phyloP scores from a whole-genome alignment of 495 filamentous ascomycete species.

The Neurospora tetraspora region DNA sequence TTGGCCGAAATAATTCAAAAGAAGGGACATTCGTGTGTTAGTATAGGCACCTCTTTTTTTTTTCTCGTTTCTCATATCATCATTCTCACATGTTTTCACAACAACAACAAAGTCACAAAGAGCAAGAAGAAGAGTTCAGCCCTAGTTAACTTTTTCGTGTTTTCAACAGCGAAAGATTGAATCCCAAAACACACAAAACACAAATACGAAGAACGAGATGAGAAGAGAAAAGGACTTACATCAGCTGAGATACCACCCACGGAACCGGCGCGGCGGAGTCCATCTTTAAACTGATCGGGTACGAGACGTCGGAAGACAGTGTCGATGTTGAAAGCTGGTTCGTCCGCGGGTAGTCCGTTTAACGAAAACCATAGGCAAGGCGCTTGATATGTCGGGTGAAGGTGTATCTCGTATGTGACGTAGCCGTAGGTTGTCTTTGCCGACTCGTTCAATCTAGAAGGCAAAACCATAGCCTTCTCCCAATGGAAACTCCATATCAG shows the following conservation, averaged over 20 bases:
- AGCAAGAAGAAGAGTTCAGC: conserved; percentile 17
- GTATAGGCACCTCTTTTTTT: conserved; percentile 26
- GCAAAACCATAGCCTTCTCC: conserved; percentile 18
- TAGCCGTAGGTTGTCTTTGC: conserved; percentile 23
- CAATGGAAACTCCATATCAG: no score
- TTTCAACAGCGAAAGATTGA: background rate
- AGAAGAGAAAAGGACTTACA: conserved; percentile 38
- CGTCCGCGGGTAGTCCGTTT: conserved; percentile 32
- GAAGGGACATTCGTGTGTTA: conserved; percentile 20
- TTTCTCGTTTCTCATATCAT: conserved; percentile 10
- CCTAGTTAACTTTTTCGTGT: conserved; percentile 35
- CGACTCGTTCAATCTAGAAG: background rate
- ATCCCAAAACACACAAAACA: background rate
- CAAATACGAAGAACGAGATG: conserved; percentile 18
- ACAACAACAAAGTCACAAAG: background rate
- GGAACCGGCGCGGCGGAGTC: conserved; percentile 48
- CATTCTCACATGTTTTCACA: background rate
- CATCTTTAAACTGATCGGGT: conserved; percentile 48
- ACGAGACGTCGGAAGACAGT: conserved; percentile 60
- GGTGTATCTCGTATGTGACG: conserved; percentile 51
- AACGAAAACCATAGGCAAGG: conserved; percentile 51
- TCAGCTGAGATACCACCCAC: conserved; percentile 70
- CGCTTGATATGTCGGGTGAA: conserved; percentile 46
- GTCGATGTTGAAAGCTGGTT: conserved; percentile 43
- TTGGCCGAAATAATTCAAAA: conserved; percentile 16